Evolutionary conservation across 345 rosid species (phyloP), one percentile per base, ranked within the genome.

Genomic region (Leavenworthia alabamica): DNA sequence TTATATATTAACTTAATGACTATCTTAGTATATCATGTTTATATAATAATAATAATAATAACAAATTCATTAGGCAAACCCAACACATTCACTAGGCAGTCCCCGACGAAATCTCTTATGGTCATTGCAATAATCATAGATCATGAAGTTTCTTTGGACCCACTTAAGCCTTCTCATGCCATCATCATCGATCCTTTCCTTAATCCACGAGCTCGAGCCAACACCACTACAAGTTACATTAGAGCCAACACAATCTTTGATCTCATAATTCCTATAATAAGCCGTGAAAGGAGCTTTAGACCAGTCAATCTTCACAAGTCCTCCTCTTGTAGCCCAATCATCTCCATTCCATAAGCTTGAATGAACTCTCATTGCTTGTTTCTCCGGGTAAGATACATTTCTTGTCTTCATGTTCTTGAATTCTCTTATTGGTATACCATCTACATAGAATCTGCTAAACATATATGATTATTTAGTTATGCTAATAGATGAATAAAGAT

Each of bases 301-400:
- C 82, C 86, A 84, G 42, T 87, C 85, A 0, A 63, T 82, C 74
- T 87, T 87, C n/a, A 84, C 80, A 6, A 77, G 77, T 1, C 95
- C 90, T 16, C 89, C 89, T 47, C 89, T 73, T 0, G 95, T 86
- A 2, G 86, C 86, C 95, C 91, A 87, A 32, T 84, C 81, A 56
- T 87, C 91, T 12, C 77, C 89, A 52, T 85, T 83, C 89, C 91
- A 82, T 3, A 83, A 72, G 36, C 80, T 80, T 8, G 84, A 80
- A 70, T 81, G 75, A 9, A 81, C 40, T 56, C 76, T 78, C 89
- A 87, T 85, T 5, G 86, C 70, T 42, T 83, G 89, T 66, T 61
- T 79, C 73, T 75, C 78, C 2, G 86, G 95, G 40, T 72, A 81
- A 7, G 86, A 65, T 15, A 84, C 75, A 0, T 85, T 85, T 1